Conservation (phyloP, 1,284 basidiomycete species). For the Ganoderma leucocontextum region DNA sequence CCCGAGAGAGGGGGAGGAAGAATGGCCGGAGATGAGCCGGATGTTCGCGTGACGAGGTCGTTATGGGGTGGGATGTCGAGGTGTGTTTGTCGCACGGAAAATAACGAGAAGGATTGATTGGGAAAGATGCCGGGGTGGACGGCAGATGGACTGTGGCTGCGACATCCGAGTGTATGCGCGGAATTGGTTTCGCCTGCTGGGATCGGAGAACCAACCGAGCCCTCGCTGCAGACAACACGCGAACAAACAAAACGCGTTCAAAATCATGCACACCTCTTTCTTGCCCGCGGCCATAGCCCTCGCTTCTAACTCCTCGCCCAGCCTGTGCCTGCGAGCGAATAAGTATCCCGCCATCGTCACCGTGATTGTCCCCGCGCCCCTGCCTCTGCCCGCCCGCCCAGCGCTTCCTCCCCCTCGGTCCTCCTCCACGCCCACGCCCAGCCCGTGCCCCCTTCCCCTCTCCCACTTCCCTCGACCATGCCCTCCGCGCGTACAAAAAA, state of each 20-base stretch:
- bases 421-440: slow-evolving; percentile 41
- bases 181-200: slow-evolving; percentile 14
- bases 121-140: slow-evolving; percentile 9
- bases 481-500: slow-evolving; percentile 72
- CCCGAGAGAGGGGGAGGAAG: slow-evolving; percentile 24
- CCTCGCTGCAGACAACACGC: slow-evolving; percentile 19
- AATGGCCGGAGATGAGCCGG: slow-evolving; percentile 39
- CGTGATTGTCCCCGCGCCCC: slow-evolving; percentile 8
- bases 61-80: slow-evolving; percentile 7
- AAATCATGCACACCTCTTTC: slow-evolving; percentile 24
- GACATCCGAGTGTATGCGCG: slow-evolving; percentile 15
- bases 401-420: slow-evolving; percentile 26
- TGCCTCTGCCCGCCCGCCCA: slow-evolving; percentile 11
- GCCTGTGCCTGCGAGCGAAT: slow-evolving; percentile 16
- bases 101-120: slow-evolving; percentile 18
- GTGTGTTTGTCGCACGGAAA: slow-evolving; percentile 7
- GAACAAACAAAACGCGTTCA: slow-evolving; percentile 39
- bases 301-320: slow-evolving; percentile 12
- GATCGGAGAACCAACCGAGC: slow-evolving; percentile 5
- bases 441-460: slow-evolving; percentile 39
- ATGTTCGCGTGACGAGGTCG: slow-evolving; percentile 27
- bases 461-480: slow-evolving; percentile 53
- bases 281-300: slow-evolving; percentile 15
- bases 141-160: slow-evolving; percentile 3
- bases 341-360: slow-evolving; percentile 13